Percentiles rank a stretch among this genome's conserved stretches.
phyloP scores from a whole-genome alignment of 2,329 filamentous ascomycete genomes.

The Berkeleyomyces rouxiae region DNA sequence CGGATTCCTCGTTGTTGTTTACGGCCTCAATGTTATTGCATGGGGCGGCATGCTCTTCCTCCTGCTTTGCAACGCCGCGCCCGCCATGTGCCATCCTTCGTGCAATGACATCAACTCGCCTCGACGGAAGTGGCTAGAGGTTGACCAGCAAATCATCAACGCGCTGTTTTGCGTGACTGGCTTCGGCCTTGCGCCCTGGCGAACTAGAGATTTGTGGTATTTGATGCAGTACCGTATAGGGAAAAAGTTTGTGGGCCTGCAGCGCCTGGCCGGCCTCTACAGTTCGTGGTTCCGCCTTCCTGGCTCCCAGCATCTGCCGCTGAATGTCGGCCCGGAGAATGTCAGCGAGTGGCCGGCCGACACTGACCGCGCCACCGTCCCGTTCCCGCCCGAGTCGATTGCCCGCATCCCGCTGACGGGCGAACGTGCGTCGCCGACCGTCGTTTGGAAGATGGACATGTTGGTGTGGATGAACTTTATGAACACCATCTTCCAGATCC shows the following conservation, averaged over 20 bases:
- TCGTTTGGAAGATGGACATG: conserved; percentile 60
- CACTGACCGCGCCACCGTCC: conserved; percentile 27
- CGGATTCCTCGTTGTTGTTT: conserved; percentile 62
- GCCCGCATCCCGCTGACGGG: conserved; percentile 56
- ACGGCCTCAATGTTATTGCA: conserved; percentile 66
- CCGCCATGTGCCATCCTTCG: conserved; percentile 52
- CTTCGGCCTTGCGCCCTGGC: conserved; percentile 72
- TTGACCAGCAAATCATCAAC: conserved; percentile 58
- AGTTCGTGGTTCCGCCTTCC: conserved; percentile 57
- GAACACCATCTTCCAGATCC: conserved; percentile 64
- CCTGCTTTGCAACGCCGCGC: conserved; percentile 57
- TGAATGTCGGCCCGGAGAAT: conserved; percentile 35
- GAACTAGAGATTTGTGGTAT: conserved; percentile 64
- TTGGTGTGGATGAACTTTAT: conserved; percentile 62
- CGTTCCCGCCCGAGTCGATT: conserved; percentile 46
- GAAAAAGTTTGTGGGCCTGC: conserved; percentile 38
- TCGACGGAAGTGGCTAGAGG: conserved; percentile 72
- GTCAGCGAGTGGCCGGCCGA: conserved; percentile 25
- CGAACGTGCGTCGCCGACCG: conserved; percentile 48
- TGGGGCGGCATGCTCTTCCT: conserved; percentile 90
- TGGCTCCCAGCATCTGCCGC: conserved; percentile 43
- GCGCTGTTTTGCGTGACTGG: conserved; percentile 69
- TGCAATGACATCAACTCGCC: conserved; percentile 62
- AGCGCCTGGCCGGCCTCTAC: conserved; percentile 58
- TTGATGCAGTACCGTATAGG: conserved; percentile 46